Conservation (phyloP, 1,139 yeast species). For the Nakaseomyces bracarensis region DNA sequence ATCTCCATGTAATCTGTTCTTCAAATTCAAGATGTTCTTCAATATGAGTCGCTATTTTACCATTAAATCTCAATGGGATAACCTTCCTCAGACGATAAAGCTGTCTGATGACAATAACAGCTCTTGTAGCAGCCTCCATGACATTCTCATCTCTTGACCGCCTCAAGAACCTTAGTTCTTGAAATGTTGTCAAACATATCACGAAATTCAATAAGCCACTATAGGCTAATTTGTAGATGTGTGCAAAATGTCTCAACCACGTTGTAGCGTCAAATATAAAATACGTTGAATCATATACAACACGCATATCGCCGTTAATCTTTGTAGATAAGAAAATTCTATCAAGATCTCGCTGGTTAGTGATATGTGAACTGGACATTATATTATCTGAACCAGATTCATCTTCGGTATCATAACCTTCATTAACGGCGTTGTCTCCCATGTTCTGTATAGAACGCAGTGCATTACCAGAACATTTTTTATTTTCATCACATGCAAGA, state of each 20-base stretch:
- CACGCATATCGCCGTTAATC: not conserved
- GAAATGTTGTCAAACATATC: constrained; percentile 69
- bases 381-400: not conserved
- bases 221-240: constrained; percentile 60
- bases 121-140: constrained; percentile 73
- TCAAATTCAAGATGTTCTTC: constrained; percentile 39
- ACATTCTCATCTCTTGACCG: constrained; percentile 67
- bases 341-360: constrained; percentile 6
- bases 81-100: constrained; percentile 51
- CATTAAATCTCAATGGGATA: constrained; percentile 56
- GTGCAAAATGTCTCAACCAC: constrained; percentile 76
- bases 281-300: constrained; percentile 21
- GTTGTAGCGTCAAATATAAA: constrained; percentile 70
- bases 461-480: not conserved
- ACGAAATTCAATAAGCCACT: constrained; percentile 49
- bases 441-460: not conserved
- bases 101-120: constrained; percentile 68
- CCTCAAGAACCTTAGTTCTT: constrained; percentile 65
- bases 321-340: not conserved
- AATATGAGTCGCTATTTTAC: constrained; percentile 55
- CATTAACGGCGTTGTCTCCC: not conserved
- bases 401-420: not conserved
- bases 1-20: constrained; percentile 36
- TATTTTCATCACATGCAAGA: constrained; percentile 4
- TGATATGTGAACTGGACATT: not conserved